These are phyloP conservation scores for Puya raimondii DNA, from an alignment of 176 grass and related monocot genomes.

Conservation along the genomic window DNA sequence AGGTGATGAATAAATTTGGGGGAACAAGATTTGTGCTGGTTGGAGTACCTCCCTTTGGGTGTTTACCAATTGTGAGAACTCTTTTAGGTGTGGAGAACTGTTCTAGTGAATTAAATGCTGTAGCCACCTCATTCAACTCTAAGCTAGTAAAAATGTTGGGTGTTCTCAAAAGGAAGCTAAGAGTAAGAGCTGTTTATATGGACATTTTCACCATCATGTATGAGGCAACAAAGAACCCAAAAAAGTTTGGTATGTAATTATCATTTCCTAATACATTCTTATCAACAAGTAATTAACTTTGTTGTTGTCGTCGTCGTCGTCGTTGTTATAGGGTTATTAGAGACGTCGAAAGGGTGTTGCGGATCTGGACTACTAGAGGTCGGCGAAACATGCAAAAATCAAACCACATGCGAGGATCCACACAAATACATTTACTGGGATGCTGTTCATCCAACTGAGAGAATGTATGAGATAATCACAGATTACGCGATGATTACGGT, in stretches of 20 bases:
- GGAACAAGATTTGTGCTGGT: slow-evolving; percentile 46
- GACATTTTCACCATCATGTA: slow-evolving; percentile 28
- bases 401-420: slow-evolving; percentile 43
- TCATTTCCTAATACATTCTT: not conserved
- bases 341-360: slow-evolving; percentile 54
- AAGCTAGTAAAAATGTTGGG: slow-evolving; percentile 24
- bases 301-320: not conserved
- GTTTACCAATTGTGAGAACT: slow-evolving; percentile 46
- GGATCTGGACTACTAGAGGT: slow-evolving; percentile 55
- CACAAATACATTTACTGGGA: slow-evolving; percentile 63
- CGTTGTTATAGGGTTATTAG: slow-evolving; percentile 25
- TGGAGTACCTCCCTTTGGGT: slow-evolving; percentile 45
- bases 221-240: slow-evolving; percentile 30
- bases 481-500: slow-evolving; percentile 18
- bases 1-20: slow-evolving; percentile 48
- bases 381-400: slow-evolving; percentile 49
- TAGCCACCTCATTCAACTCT: slow-evolving; percentile 48
- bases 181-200: slow-evolving; percentile 34
- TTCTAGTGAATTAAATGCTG: slow-evolving; percentile 34
- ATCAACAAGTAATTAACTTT: not conserved
- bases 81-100: slow-evolving; percentile 34
- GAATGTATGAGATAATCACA: slow-evolving; percentile 51
- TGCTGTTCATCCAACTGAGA: slow-evolving; percentile 63
- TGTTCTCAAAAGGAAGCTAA: slow-evolving; percentile 24
- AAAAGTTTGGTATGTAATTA: slow-evolving; percentile 34